A percentile compares a stretch with the other conserved stretches of the same genome.
phyloP scores from a whole-genome alignment of 345 rosid species.

The Trapa bicornis region DNA sequence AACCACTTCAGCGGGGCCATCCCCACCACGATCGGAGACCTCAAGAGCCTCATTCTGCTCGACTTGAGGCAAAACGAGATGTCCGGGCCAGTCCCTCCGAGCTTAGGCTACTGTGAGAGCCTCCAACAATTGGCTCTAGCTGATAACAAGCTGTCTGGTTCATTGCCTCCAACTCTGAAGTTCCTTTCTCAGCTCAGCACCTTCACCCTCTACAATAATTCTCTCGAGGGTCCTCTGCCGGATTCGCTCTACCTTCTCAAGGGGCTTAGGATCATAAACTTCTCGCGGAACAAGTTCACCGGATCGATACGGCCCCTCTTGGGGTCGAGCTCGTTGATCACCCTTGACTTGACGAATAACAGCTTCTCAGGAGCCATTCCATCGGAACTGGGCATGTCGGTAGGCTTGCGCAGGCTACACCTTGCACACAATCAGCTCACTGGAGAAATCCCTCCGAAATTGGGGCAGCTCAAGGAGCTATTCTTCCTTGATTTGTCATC shows the following conservation, averaged over 20 bases:
- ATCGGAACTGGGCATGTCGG: conserved; percentile 36
- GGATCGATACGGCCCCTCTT: conserved; percentile 56
- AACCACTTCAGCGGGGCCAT: conserved; percentile 61
- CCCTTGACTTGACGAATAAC: conserved; percentile 71
- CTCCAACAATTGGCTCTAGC: conserved; percentile 56
- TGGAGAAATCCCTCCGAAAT: conserved; percentile 46
- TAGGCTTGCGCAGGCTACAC: conserved; percentile 50
- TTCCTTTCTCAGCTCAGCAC: conserved; percentile 42
- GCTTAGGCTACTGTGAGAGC: conserved; percentile 60
- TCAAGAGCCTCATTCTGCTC: conserved; percentile 48
- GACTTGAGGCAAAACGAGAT: conserved; percentile 78
- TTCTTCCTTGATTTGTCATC: conserved; percentile 63
- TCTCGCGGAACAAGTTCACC: conserved; percentile 58
- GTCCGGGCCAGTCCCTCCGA: conserved; percentile 64
- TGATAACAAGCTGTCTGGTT: conserved; percentile 64
- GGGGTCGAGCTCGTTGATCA: conserved; percentile 44
- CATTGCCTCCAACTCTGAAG: conserved; percentile 64
- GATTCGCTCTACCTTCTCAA: conserved; percentile 44
- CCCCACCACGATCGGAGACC: conserved; percentile 58
- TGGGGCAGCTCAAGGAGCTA: conserved; percentile 48
- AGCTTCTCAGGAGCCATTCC: conserved; percentile 59
- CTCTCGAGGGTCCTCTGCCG: conserved; percentile 65
- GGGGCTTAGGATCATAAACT: conserved; percentile 59
- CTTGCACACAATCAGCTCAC: conserved; percentile 58
- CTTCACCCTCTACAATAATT: conserved; percentile 66